phyloP scores from a whole-genome alignment of 495 filamentous ascomycete genomes.

The Penicillium ochrochloron region DNA sequence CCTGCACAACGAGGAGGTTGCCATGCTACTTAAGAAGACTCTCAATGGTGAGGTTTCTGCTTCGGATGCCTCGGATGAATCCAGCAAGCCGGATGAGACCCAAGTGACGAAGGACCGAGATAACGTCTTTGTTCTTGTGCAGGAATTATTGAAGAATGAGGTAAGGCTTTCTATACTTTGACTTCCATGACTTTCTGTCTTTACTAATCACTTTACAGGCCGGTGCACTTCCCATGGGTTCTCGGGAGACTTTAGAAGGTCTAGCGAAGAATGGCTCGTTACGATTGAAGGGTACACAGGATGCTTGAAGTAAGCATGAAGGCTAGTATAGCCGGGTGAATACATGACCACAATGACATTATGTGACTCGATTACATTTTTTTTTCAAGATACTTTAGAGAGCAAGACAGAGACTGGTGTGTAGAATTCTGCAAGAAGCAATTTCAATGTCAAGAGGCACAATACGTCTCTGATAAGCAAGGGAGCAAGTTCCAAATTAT shows the following conservation, averaged over 20 bases:
- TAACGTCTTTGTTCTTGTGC: constrained; percentile 66
- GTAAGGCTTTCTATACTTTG: constrained; percentile 34
- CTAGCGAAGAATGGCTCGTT: constrained; percentile 34
- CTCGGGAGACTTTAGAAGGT: constrained; percentile 34
- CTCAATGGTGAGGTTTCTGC: constrained; percentile 43
- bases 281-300: constrained; percentile 20
- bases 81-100: constrained; percentile 22
- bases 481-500: too few relatives aligned
- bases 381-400: background rate
- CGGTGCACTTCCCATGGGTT: constrained; percentile 33
- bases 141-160: constrained; percentile 59
- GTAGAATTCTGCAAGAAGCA: background rate
- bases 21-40: constrained; percentile 52
- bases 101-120: constrained; percentile 58
- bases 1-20: constrained; percentile 53
- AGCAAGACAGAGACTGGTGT: background rate
- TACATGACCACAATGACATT: background rate
- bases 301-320: background rate
- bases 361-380: background rate
- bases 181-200: background rate
- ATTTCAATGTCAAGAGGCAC: background rate
- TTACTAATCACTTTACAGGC: constrained; percentile 33
- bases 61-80: constrained; percentile 7
- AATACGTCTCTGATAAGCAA: background rate
- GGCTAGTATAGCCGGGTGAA: background rate